A percentile compares a stretch with the other conserved stretches of the same genome.
phyloP scores from a whole-genome alignment of 345 rosid genomes.

The Eutrema yunnanense region DNA sequence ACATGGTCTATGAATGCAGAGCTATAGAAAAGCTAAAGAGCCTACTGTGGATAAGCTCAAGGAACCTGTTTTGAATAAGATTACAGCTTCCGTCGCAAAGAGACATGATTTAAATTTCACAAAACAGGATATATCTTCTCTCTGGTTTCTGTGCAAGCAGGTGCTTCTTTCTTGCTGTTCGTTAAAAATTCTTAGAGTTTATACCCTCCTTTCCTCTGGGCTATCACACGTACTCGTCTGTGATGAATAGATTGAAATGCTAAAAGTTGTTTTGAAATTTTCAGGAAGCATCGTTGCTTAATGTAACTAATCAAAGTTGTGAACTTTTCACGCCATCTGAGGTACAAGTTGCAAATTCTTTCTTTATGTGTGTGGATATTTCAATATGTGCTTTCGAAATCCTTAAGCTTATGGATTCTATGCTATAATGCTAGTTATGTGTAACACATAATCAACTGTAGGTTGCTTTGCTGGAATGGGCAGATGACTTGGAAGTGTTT shows the following conservation, averaged over 20 bases:
- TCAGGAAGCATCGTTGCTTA: conserved; percentile 92
- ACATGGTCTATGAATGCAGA: conserved; percentile 36
- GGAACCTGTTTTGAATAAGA: conserved; percentile 76
- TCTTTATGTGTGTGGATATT: not conserved
- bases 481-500: conserved; percentile 80
- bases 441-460: conserved; percentile 20
- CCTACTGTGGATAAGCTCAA: conserved; percentile 75
- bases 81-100: conserved; percentile 52
- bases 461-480: conserved; percentile 95
- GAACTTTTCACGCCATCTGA: conserved; percentile 70
- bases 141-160: conserved; percentile 97
- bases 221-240: not conserved
- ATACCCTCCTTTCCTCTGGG: not conserved
- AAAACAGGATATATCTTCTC: conserved; percentile 68
- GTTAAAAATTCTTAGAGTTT: not conserved
- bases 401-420: not conserved
- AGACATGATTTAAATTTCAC: conserved; percentile 61
- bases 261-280: not conserved
- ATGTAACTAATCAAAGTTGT: conserved; percentile 81
- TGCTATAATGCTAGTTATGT: conserved; percentile 16
- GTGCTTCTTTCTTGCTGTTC: conserved; percentile 29
- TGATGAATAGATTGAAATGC: not conserved
- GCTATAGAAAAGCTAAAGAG: conserved; percentile 46
- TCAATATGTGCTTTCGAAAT: not conserved
- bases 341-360: conserved; percentile 37